phyloP scores from a whole-genome alignment of 345 rosid species.

The Nasturtium officinale region DNA sequence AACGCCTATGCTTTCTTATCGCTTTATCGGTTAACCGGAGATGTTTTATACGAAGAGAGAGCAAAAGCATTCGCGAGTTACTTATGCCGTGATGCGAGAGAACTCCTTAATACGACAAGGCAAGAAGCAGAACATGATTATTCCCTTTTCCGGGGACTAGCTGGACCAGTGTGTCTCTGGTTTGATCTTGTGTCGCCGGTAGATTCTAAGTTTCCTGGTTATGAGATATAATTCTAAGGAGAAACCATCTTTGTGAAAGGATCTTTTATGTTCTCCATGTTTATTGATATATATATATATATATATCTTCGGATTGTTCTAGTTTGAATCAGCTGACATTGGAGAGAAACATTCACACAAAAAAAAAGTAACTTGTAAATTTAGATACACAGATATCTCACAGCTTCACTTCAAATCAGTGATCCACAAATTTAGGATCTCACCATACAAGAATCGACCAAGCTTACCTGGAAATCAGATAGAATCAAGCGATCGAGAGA shows the following conservation, averaged over 20 bases:
- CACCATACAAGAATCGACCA: background rate
- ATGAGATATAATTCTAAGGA: slow-evolving; percentile 49
- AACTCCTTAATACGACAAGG: slow-evolving; percentile 26
- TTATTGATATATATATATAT: slow-evolving; percentile 2
- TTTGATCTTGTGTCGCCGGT: slow-evolving; percentile 59
- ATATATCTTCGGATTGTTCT: background rate
- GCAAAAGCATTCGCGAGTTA: slow-evolving; percentile 78
- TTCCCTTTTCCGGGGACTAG: slow-evolving; percentile 79
- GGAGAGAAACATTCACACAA: background rate
- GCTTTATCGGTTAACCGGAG: slow-evolving; percentile 74
- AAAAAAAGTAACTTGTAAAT: too few relatives aligned
- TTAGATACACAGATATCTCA: background rate
- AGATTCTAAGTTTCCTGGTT: slow-evolving; percentile 77
- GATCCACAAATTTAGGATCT: background rate
- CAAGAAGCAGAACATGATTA: slow-evolving; percentile 40
- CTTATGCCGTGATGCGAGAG: slow-evolving; percentile 54
- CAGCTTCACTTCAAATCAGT: slow-evolving; percentile 21
- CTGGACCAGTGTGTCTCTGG: slow-evolving; percentile 75
- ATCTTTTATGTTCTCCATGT: background rate
- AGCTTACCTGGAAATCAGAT: slow-evolving; percentile 1
- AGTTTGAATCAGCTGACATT: background rate
- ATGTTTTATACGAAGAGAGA: slow-evolving; percentile 66
- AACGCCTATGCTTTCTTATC: slow-evolving; percentile 87
- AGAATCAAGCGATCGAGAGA: slow-evolving; percentile 2
- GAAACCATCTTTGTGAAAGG: background rate